Conservation (phyloP, 2,329 filamentous ascomycete species). For the Myotisia sp. region DNA sequence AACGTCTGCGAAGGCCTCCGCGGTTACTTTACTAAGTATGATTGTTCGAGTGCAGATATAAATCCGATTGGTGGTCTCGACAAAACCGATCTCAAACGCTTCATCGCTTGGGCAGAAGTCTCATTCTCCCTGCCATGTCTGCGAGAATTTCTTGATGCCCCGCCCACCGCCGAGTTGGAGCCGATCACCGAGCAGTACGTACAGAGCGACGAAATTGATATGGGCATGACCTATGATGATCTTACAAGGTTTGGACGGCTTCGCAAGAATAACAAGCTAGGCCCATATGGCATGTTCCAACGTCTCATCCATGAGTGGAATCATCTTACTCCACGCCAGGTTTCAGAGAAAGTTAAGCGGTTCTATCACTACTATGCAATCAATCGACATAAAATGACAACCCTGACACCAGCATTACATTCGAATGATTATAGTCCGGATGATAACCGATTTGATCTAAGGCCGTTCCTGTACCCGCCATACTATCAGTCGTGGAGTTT, state of each 20-base stretch:
- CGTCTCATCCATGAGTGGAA: slow-evolving; percentile 37
- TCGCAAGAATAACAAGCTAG: slow-evolving; percentile 40
- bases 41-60: slow-evolving; percentile 41
- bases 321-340: slow-evolving; percentile 20
- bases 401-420: slow-evolving; percentile 42
- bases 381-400: slow-evolving; percentile 49
- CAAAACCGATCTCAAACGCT: slow-evolving; percentile 54
- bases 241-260: slow-evolving; percentile 37
- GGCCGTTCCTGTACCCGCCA: slow-evolving; percentile 35
- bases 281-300: slow-evolving; percentile 39
- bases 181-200: slow-evolving; percentile 49
- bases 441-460: slow-evolving; percentile 31
- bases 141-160: slow-evolving; percentile 46
- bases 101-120: slow-evolving; percentile 48
- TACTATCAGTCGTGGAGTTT: slow-evolving; percentile 9
- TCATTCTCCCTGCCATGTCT: slow-evolving; percentile 41
- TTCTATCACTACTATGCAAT: slow-evolving; percentile 29
- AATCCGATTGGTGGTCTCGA: slow-evolving; percentile 42
- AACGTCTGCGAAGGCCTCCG: slow-evolving; percentile 28
- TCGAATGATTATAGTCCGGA: slow-evolving; percentile 34
- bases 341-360: slow-evolving; percentile 29
- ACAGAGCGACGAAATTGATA: slow-evolving; percentile 40
- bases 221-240: slow-evolving; percentile 38
- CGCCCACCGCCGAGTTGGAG: slow-evolving; percentile 48
- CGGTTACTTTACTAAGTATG: slow-evolving; percentile 54